A percentile compares a stretch with the other conserved stretches of the same genome.
These are phyloP conservation scores for Scenedesmus sp. DNA, from an alignment of 163 green algal genomes.

Conservation along the genomic window DNA sequence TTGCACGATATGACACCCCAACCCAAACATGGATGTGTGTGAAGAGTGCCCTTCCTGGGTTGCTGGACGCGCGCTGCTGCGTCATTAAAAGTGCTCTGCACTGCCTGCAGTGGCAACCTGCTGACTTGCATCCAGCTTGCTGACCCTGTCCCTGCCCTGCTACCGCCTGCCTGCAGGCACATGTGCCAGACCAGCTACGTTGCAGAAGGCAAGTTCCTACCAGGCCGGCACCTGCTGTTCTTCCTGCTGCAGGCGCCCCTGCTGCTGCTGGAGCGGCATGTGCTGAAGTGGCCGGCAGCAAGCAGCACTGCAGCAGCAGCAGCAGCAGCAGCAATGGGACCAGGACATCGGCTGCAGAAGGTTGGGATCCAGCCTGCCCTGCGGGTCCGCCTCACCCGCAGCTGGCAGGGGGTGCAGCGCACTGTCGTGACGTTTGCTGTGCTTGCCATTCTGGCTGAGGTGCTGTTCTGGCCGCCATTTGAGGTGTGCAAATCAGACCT, in stretches of 20 bases:
- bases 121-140: background rate
- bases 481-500: background rate
- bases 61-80: background rate
- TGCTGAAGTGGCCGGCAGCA: background rate
- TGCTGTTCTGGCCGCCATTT: conserved; percentile 17
- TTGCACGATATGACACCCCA: too few species aligned
- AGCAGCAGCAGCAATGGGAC: background rate
- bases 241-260: conserved; percentile 6
- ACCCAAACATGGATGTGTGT: background rate
- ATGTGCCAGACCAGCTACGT: conserved; percentile 43
- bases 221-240: conserved; percentile 16
- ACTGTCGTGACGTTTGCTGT: background rate
- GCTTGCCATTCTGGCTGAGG: conserved; percentile 5
- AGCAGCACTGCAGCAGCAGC: background rate
- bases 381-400: background rate
- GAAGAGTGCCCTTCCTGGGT: background rate
- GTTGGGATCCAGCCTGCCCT: background rate
- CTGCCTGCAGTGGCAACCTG: background rate
- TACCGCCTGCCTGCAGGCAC: background rate
- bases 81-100: background rate
- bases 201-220: background rate
- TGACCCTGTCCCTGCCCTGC: background rate
- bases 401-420: background rate
- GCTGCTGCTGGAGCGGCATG: conserved; percentile 17
- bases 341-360: background rate